phyloP scores from a whole-genome alignment of 176 grass and related monocot species.

The Hsuehochloa calcarea region DNA sequence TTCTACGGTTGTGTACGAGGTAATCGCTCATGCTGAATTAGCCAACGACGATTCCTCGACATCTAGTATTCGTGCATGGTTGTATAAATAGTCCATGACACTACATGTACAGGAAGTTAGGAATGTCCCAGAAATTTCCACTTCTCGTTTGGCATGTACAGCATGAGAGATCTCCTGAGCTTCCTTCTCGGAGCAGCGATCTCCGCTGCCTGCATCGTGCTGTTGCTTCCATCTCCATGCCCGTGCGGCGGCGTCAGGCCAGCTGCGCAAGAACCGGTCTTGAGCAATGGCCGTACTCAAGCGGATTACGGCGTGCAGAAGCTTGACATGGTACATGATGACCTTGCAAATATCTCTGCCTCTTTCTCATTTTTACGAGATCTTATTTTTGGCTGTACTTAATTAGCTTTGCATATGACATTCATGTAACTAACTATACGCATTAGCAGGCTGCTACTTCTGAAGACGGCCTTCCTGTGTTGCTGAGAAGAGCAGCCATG shows the following conservation, averaged over 20 bases:
- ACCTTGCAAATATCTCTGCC: neutral
- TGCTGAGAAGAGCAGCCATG: conserved; percentile 35
- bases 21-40: too few relatives aligned
- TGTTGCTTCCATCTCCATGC: neutral
- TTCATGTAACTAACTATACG: too few relatives aligned
- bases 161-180: neutral
- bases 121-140: neutral
- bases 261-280: neutral
- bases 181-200: neutral
- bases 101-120: neutral
- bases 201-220: neutral
- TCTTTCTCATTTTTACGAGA: too few relatives aligned
- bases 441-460: neutral
- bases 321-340: neutral
- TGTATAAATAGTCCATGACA: neutral
- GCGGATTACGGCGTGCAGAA: neutral
- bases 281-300: neutral
- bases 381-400: too few relatives aligned
- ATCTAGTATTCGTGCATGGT: neutral
- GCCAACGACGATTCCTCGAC: too few relatives aligned
- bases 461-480: neutral
- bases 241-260: neutral
- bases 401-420: too few relatives aligned
- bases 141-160: neutral
- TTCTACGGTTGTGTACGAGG: too few relatives aligned